Base-by-base conservation (phyloP, 169 alveolate species). In the Cryptosporidium muris region DNA sequence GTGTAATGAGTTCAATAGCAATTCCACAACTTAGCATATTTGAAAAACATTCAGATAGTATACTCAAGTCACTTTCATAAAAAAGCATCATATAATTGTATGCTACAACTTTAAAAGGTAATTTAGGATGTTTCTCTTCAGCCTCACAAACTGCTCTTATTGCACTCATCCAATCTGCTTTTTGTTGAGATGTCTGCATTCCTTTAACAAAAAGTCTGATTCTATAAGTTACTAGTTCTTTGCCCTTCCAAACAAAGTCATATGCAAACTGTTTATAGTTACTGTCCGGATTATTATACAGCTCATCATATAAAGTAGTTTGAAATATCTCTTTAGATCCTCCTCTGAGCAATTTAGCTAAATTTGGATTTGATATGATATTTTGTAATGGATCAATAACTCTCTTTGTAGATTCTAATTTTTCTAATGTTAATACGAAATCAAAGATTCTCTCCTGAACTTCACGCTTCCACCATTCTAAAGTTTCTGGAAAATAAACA, bases 161-260 rank as follows among this genome's bases (percentile, higher is more conserved):
- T 34, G 64, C 45, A 25, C 80, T 80, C 93, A 90, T 90, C 92
- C 92, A 90, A 43, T 80, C 81, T 11, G 93, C 93, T 40, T 91
- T 62, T 51, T 88, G 89, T 49, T 90, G 90, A 4, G 92, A 88
- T 7, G 90, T 82, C 11, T 91, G 89, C 92, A 90, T 82, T 56
- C 80, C 82, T 64, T 81, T 68, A 2, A 92, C 91, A 12, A 90
- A 63, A 12, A 90, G 53, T 9, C 80, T 80, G 81, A 90, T 89
- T 58, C 92, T 88, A 49, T 81, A 90, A 2, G 92, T 65, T 58
- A 80, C 56, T 51, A 90, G 88, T 68, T 88, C 91, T 37, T 80
- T 51, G 25, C 90, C 93, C 25, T 85, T 81, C 93, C 93, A 90
- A 45, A 90, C 90, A 65, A 90, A 90, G 62, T 90, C 92, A 54